Evolutionary conservation across 495 filamentous ascomycete species (phyloP).

Genomic region (Talaromyces liani): DNA sequence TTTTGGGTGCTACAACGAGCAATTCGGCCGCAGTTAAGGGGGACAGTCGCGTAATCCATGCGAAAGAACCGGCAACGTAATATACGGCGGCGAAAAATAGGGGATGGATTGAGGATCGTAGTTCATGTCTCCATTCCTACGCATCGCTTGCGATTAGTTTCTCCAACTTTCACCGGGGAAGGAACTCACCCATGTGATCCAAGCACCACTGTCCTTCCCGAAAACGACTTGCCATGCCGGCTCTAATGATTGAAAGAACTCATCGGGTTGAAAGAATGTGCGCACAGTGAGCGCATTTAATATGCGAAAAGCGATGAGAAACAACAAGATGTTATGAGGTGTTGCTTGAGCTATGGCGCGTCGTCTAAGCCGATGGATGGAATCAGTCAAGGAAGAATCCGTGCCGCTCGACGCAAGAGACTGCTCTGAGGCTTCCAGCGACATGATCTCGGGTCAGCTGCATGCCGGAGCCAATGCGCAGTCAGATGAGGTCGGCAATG

Average conservation of each 20-base stretch:
- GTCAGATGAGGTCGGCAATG: background rate
- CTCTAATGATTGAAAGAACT: constrained; percentile 94
- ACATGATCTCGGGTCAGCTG: constrained; percentile 3
- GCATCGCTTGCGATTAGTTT: constrained; percentile 9
- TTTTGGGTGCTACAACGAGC: constrained; percentile 64
- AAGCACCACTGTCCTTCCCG: constrained; percentile 67
- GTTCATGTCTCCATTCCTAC: constrained; percentile 88
- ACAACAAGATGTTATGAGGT: constrained; percentile 40
- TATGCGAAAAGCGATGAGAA: constrained; percentile 70
- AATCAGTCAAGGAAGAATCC: background rate
- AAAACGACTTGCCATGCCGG: constrained; percentile 91
- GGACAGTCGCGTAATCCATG: constrained; percentile 40
- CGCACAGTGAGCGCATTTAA: constrained; percentile 74
- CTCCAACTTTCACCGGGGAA: background rate
- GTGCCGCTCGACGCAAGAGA: constrained; percentile 9
- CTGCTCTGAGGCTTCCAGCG: constrained; percentile 13
- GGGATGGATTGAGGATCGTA: constrained; percentile 91
- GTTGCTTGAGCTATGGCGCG: constrained; percentile 4
- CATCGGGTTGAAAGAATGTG: constrained; percentile 99
- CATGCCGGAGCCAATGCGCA: constrained; percentile 10
- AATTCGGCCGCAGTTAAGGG: constrained; percentile 49
- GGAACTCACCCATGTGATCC: constrained; percentile 85
- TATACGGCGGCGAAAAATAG: constrained; percentile 76
- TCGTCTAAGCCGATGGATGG: constrained; percentile 3
- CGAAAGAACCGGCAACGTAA: constrained; percentile 45